Base-by-base conservation (phyloP, 176 grass and related monocot genomes). In the Aegilops longissima region DNA sequence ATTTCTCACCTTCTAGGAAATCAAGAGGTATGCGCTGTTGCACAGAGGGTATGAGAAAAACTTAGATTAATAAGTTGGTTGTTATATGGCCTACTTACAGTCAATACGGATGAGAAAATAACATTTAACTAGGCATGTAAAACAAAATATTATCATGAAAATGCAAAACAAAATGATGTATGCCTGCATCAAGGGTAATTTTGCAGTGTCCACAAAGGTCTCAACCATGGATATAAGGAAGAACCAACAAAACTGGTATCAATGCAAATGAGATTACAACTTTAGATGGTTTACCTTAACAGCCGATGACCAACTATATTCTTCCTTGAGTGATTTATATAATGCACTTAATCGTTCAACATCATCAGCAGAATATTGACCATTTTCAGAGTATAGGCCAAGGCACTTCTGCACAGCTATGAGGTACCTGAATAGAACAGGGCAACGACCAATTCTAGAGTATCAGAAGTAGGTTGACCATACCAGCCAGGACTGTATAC, bases 21-120 rank as follows among this genome's bases (percentile, higher is more conserved):
- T 99, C 97, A 86, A 99, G 94, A 34, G 97, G 97, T 92, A 99
- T 99, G 39, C 97, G 87, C 97, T 99, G 94, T 79, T 40, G 31
- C 81, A 87, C 81, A 73, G 16, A 78, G 74, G 35, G 25, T 40
- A 86, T 75, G 47, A 76, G 14, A 88, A 45, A 76, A 73, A 34
- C n/a, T 85, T 25, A 77, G 45, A 89, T 36, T 80, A 33, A 80
- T 0, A 0, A 6, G 30, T 49, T 75, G 61, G 75, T 35, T 8
- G 40, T 34, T 73, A 66, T 61, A 84, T 47, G 35, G 34, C 36
- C 61, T 67, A 33, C 47, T 68, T 76, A 76, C 68, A 47, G 76
- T 35, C 40, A 74, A 58, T 66, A 65, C 20, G 39, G 51, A 49
- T 14, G 47, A 49, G 29, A 23, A 82, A 80, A 77, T 9, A 59